phyloP scores from a whole-genome alignment of 371 early-diverging fungal genomes.

The Syncephalastrum racemosum region DNA sequence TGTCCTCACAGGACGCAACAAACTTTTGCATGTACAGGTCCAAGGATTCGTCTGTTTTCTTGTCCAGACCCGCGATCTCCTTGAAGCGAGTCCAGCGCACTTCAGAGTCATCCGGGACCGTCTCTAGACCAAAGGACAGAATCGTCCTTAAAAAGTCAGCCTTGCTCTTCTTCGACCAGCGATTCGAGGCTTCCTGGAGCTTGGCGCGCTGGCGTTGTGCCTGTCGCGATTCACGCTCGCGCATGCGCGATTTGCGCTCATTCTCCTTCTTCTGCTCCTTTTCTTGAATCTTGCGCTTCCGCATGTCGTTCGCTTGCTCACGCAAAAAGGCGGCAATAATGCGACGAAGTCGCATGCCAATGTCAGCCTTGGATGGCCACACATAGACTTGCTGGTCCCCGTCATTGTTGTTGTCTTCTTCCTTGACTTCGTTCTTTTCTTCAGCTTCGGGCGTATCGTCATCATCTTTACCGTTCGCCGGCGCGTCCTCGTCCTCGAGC shows the following conservation, averaged over 20 bases:
- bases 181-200: slow-evolving; percentile 45
- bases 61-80: slow-evolving; percentile 63
- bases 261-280: slow-evolving; percentile 47
- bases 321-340: slow-evolving; percentile 71
- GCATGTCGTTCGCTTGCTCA: slow-evolving; percentile 53
- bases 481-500: slow-evolving; percentile 34
- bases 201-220: slow-evolving; percentile 44
- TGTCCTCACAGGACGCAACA: slow-evolving; percentile 60
- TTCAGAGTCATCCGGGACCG: slow-evolving; percentile 29
- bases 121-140: slow-evolving; percentile 70
- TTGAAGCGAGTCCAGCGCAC: slow-evolving; percentile 72
- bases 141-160: slow-evolving; percentile 70
- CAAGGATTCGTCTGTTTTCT: slow-evolving; percentile 73
- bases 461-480: slow-evolving; percentile 10
- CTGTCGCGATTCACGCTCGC: slow-evolving; percentile 50
- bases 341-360: slow-evolving; percentile 72
- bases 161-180: slow-evolving; percentile 73
- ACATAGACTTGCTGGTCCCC: slow-evolving; percentile 26
- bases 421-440: slow-evolving; percentile 14
- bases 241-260: slow-evolving; percentile 37
- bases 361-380: slow-evolving; percentile 74
- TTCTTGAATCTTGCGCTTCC: slow-evolving; percentile 42
- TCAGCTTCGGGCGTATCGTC: slow-evolving; percentile 14
- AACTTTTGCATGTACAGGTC: slow-evolving; percentile 60
- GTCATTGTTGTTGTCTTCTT: background rate